These are phyloP conservation scores for Akanthomyces lecanii DNA, from an alignment of 2,329 filamentous ascomycete genomes.

Conservation along the genomic window DNA sequence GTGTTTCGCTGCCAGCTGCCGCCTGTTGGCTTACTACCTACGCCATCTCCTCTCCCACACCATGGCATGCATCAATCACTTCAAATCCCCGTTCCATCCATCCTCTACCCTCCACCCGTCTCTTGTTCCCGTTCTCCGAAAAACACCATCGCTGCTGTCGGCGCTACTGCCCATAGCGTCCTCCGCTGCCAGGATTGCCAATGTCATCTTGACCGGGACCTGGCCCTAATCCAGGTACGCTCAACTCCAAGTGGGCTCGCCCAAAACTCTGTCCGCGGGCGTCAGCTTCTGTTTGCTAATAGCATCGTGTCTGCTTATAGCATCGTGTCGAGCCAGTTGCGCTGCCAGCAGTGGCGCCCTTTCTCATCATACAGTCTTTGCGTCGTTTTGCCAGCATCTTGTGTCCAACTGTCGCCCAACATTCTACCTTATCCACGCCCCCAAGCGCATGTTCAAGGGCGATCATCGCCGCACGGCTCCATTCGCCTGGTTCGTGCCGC, in stretches of 20 bases:
- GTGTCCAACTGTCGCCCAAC: neutral
- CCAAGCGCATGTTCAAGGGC: neutral
- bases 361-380: neutral
- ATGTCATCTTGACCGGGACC: neutral
- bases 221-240: neutral
- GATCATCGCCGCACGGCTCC: constrained; percentile 1
- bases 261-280: neutral
- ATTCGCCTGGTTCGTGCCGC: constrained; percentile 9
- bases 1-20: neutral
- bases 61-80: neutral
- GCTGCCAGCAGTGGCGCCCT: neutral
- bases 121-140: neutral
- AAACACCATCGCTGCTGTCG: neutral
- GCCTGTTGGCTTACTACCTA: neutral
- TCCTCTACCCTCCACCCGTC: neutral
- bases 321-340: neutral
- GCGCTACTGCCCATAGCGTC: constrained; percentile 8
- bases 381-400: neutral
- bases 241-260: constrained; percentile 1
- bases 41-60: neutral
- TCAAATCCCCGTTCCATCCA: neutral
- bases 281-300: neutral
- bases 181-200: neutral
- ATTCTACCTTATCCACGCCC: neutral
- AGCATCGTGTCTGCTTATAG: neutral